Conservation (phyloP, 2,329 filamentous ascomycete genomes). For the Verticillium tricorpus region DNA sequence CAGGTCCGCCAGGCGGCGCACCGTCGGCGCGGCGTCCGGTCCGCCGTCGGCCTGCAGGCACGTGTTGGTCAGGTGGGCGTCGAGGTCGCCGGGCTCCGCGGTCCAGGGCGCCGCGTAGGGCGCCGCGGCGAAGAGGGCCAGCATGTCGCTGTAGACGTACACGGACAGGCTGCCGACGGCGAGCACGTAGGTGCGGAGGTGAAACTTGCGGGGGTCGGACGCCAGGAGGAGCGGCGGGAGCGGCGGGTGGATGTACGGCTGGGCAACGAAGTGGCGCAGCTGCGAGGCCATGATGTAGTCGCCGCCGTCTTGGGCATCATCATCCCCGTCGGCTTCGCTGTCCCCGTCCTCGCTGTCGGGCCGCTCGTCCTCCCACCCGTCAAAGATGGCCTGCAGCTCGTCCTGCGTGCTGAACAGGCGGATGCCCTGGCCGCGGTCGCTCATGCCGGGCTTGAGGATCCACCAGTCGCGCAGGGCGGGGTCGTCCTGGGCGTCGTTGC, state of each 20-base stretch:
- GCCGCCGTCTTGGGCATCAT: slow-evolving; percentile 23
- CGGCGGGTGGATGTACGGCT: slow-evolving; percentile 89
- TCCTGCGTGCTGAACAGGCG: slow-evolving; percentile 80
- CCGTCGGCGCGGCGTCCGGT: slow-evolving; percentile 49
- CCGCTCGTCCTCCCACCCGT: slow-evolving; percentile 75
- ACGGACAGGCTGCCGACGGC: slow-evolving; percentile 73
- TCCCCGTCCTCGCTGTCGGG: slow-evolving; percentile 64
- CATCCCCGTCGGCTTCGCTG: slow-evolving; percentile 22
- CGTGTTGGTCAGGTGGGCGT: slow-evolving; percentile 87
- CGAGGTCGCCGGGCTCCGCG: slow-evolving; percentile 44
- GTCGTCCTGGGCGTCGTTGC: slow-evolving; percentile 42
- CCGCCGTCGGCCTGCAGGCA: slow-evolving; percentile 67
- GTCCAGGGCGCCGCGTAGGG: slow-evolving; percentile 64
- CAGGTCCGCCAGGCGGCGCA: slow-evolving; percentile 66
- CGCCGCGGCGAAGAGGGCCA: slow-evolving; percentile 82
- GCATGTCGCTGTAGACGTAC: slow-evolving; percentile 86
- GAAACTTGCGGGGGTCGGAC: slow-evolving; percentile 76
- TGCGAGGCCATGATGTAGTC: slow-evolving; percentile 77
- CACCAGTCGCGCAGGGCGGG: slow-evolving; percentile 70
- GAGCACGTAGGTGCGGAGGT: slow-evolving; percentile 88
- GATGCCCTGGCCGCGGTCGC: slow-evolving; percentile 91
- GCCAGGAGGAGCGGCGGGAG: slow-evolving; percentile 73
- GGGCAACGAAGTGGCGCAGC: slow-evolving; percentile 91
- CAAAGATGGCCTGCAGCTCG: slow-evolving; percentile 82
- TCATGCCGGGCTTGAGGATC: slow-evolving; percentile 98